These are phyloP conservation scores for Rhizopogon sp. DNA, from an alignment of 768 basidiomycete species.

Conservation along the genomic window DNA sequence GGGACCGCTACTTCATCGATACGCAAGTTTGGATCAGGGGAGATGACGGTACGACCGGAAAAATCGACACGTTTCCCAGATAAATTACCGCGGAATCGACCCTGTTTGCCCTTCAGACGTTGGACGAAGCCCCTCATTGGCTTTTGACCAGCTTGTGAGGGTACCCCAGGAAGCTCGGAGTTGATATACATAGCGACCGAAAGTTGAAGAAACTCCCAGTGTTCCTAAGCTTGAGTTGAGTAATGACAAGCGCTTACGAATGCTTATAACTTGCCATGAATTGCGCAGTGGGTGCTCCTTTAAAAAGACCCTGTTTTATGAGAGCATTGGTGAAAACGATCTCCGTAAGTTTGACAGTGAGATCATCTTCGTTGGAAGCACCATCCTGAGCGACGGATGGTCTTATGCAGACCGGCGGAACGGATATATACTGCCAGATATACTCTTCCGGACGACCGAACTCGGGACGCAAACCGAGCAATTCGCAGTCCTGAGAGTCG, in stretches of 20 bases:
- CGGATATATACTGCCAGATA: constrained; percentile 98
- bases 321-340: constrained; percentile 93
- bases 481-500: constrained; percentile 76
- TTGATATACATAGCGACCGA: constrained; percentile 98
- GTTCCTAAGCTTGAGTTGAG: constrained; percentile 51
- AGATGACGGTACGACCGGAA: constrained; percentile 96
- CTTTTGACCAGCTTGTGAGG: constrained; percentile 81
- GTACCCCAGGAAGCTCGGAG: constrained; percentile 92
- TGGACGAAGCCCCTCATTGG: constrained; percentile 98
- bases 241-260: background rate
- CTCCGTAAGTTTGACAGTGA: constrained; percentile 95
- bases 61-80: constrained; percentile 99
- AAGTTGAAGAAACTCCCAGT: constrained; percentile 97
- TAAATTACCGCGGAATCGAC: constrained; percentile 96
- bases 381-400: constrained; percentile 98
- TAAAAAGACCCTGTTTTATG: constrained; percentile 83
- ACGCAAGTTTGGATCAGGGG: constrained; percentile 96
- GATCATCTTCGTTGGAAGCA: constrained; percentile 96
- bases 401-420: constrained; percentile 95
- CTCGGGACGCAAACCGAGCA: constrained; percentile 84
- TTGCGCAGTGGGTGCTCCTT: constrained; percentile 82
- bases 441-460: constrained; percentile 95
- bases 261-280: constrained; percentile 61
- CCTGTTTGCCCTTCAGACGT: constrained; percentile 97
- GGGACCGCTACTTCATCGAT: constrained; percentile 99